phyloP scores from a whole-genome alignment of 2,329 filamentous ascomycete species.

The Pseudofabraea citricarpa region DNA sequence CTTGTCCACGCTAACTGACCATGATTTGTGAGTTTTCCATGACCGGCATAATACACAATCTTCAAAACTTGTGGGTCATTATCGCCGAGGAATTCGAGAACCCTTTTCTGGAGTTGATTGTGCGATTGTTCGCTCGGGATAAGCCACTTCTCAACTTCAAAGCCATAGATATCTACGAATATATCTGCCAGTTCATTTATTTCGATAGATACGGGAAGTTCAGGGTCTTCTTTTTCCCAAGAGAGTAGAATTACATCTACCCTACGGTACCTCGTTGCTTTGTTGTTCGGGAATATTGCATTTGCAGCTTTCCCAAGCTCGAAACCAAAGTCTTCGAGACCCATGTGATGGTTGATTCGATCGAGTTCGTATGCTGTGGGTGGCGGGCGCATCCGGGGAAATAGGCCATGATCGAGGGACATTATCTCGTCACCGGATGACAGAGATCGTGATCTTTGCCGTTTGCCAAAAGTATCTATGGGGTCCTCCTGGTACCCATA shows the following conservation, averaged over 20 bases:
- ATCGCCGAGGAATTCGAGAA: constrained; percentile 51
- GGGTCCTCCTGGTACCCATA: no score
- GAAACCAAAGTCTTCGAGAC: constrained; percentile 7
- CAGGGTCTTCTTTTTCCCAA: constrained; percentile 50
- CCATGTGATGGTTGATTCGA: constrained; percentile 7
- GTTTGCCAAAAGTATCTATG: no score
- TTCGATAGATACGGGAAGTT: constrained; percentile 42
- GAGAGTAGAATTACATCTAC: constrained; percentile 53
- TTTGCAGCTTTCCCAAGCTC: constrained; percentile 60
- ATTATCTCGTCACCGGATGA: no score
- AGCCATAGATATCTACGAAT: constrained; percentile 51
- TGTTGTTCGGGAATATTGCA: constrained; percentile 55
- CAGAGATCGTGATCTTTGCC: no score
- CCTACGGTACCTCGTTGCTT: constrained; percentile 46
- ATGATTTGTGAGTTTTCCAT: constrained; percentile 48
- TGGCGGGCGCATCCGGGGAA: no score
- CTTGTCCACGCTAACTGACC: constrained; percentile 58
- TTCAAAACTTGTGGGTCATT: constrained; percentile 51
- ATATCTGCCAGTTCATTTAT: constrained; percentile 47
- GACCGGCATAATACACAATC: constrained; percentile 57
- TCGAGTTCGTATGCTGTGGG: neutral
- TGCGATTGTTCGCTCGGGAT: constrained; percentile 52
- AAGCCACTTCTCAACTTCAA: constrained; percentile 50
- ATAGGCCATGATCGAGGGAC: no score
- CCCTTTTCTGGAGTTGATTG: constrained; percentile 50